A percentile compares a stretch with the other conserved stretches of the same genome.
These are phyloP conservation scores for Leccinum barrowsii DNA, from an alignment of 768 basidiomycete species.

Conservation along the genomic window DNA sequence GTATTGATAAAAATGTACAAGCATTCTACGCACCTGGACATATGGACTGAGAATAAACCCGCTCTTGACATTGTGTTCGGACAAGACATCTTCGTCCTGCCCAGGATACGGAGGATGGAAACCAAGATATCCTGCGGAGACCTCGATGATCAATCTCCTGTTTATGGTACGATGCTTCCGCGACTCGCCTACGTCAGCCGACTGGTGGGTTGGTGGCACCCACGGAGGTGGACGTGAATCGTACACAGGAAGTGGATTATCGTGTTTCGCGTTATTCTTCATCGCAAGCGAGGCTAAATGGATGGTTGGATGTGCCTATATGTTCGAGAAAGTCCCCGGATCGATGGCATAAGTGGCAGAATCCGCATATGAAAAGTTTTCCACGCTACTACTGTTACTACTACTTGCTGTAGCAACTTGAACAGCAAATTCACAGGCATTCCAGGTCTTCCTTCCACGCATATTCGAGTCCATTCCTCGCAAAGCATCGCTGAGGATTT, in stretches of 20 bases:
- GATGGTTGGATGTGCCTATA: neutral
- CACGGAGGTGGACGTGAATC: slow-evolving; percentile 68
- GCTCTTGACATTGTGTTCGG: slow-evolving; percentile 59
- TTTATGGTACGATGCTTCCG: neutral
- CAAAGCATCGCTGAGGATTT: no score
- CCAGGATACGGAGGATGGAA: slow-evolving; percentile 72
- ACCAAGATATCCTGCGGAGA: slow-evolving; percentile 60
- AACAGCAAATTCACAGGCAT: no score
- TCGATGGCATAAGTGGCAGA: neutral
- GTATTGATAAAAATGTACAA: neutral
- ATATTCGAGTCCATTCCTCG: no score
- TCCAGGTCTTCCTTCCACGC: no score
- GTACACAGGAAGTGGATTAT: slow-evolving; percentile 46
- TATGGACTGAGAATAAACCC: slow-evolving; percentile 54
- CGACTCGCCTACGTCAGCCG: slow-evolving; percentile 65
- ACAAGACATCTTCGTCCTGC: slow-evolving; percentile 73
- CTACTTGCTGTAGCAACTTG: no score
- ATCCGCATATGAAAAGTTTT: neutral
- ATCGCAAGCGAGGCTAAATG: slow-evolving; percentile 8
- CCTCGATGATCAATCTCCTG: neutral
- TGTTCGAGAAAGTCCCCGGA: neutral
- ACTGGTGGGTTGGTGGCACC: slow-evolving; percentile 63
- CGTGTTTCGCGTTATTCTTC: slow-evolving; percentile 26
- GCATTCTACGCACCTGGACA: slow-evolving; percentile 50
- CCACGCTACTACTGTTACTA: no score